Base-by-base conservation (phyloP, 2,329 filamentous ascomycete species). In the Trichoderma sp. region DNA sequence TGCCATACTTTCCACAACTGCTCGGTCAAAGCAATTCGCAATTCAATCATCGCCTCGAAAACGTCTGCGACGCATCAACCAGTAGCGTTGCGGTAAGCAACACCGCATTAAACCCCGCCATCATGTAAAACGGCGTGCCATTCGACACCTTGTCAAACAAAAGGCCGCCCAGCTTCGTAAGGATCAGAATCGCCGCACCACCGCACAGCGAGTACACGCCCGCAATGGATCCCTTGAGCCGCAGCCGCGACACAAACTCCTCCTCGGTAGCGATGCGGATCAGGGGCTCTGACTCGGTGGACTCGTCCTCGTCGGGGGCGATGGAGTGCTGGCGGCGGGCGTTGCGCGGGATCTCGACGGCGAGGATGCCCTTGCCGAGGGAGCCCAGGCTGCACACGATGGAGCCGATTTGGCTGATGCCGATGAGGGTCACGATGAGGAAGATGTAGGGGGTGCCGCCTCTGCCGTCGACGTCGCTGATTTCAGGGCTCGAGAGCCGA, bases 321-420 rank as follows among this genome's bases (percentile, higher is more conserved):
- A 82, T 76, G 0, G 79, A 77, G 4, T 78, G 73, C 56, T 77
- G 75, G 12, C 73, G 73, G 71, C 70, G 76, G 51, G 58, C 75
- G 1, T 76, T 75, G 34, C 76, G 76, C 14, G 79, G 78, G 4
- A 83, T 75, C 61, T 88, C 86, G 2, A 82, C 84, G 6, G 84
- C 83, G 26, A 97, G 85, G 26, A 98, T 91, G 4, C 94, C 95
- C 18, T 90, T 90, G 47, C 94, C 94, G 3, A 99, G 87, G 1
- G 96, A 89, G 1, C 93, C 94, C n/a, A 99, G 87, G 74, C 93
- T 97, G 83, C 95, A 98, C 1, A 99, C 96, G 72, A 99, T 98
- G 12, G 94, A 92, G 2, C 95, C 96, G 73, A 99, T 98, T 81
- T 99, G 96, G 77, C 93, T 97, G 78, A 97, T 89, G 15, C 96